A percentile compares a stretch with the other conserved stretches of the same genome.
phyloP scores from a whole-genome alignment of 345 rosid species.

The Acer yangbiense region DNA sequence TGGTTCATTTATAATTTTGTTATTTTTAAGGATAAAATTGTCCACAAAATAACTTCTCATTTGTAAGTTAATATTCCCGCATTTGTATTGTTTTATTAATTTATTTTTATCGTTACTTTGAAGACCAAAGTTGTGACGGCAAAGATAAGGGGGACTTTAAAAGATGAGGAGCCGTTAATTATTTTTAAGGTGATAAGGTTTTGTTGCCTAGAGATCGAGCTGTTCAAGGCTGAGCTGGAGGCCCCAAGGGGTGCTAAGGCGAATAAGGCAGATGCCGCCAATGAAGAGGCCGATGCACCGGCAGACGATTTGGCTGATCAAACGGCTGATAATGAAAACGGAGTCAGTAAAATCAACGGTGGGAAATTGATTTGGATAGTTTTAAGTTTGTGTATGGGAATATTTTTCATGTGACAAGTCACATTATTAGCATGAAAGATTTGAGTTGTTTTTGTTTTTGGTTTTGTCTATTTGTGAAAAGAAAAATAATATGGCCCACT shows the following conservation, averaged over 20 bases:
- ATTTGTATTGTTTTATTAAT: too few relatives aligned
- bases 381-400: constrained; percentile 47
- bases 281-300: constrained; percentile 49
- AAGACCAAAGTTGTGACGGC: constrained; percentile 67
- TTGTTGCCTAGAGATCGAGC: constrained; percentile 63
- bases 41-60: too few relatives aligned
- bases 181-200: constrained; percentile 73
- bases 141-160: constrained; percentile 58
- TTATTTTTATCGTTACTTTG: too few relatives aligned
- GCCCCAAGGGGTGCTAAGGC: constrained; percentile 50
- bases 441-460: not conserved
- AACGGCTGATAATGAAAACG: constrained; percentile 56
- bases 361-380: constrained; percentile 34
- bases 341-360: constrained; percentile 38
- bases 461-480: not conserved
- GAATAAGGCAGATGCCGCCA: constrained; percentile 26
- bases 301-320: constrained; percentile 47
- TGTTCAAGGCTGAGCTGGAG: constrained; percentile 57
- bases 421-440: constrained; percentile 5
- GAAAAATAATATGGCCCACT: too few relatives aligned
- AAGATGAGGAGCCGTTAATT: constrained; percentile 78
- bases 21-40: too few relatives aligned
- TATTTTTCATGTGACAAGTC: constrained; percentile 22
- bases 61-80: too few relatives aligned
- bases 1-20: too few relatives aligned